These are phyloP conservation scores for Leucosporidium yakuticum DNA, from an alignment of 768 basidiomycete genomes.

Conservation along the genomic window DNA sequence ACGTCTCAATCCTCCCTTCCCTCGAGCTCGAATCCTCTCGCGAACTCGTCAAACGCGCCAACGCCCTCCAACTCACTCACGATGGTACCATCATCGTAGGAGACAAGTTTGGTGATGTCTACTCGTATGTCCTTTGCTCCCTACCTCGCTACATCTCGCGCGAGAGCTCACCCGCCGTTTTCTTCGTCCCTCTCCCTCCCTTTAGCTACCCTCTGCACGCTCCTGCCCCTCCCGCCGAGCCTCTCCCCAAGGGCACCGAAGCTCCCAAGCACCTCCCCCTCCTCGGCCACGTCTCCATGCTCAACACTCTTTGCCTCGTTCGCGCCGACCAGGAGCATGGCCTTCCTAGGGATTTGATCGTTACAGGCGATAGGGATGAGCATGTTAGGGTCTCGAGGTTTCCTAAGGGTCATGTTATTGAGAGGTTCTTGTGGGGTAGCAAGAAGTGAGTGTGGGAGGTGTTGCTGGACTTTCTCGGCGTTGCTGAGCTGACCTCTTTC, in stretches of 20 bases:
- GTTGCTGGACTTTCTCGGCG: background rate
- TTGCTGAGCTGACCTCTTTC: constrained; percentile 1
- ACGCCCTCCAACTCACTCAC: constrained; percentile 58
- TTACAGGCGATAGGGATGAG: constrained; percentile 91
- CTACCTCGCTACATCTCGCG: background rate
- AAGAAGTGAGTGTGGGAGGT: constrained; percentile 54
- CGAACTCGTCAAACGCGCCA: constrained; percentile 76
- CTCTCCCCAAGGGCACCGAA: background rate
- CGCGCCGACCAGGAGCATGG: constrained; percentile 46
- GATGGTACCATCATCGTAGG: constrained; percentile 67
- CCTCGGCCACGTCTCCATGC: constrained; percentile 79
- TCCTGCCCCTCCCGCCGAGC: constrained; percentile 4
- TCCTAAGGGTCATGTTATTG: constrained; percentile 77
- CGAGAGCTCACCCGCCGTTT: constrained; percentile 1
- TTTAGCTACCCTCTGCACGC: constrained; percentile 16
- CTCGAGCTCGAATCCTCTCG: constrained; percentile 58
- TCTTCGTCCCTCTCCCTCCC: constrained; percentile 1
- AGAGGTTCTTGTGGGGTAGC: constrained; percentile 80
- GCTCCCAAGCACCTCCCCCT: constrained; percentile 57
- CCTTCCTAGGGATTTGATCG: constrained; percentile 52
- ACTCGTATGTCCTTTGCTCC: constrained; percentile 54
- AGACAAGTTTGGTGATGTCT: constrained; percentile 94
- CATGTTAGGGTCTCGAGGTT: constrained; percentile 88
- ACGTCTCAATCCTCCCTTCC: constrained; percentile 61
- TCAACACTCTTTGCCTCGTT: constrained; percentile 67